Percentiles rank a stretch among this genome's conserved stretches.
These are phyloP conservation scores for Coniochaeta sp. DNA, from an alignment of 2,329 filamentous ascomycete species.

Conservation along the genomic window DNA sequence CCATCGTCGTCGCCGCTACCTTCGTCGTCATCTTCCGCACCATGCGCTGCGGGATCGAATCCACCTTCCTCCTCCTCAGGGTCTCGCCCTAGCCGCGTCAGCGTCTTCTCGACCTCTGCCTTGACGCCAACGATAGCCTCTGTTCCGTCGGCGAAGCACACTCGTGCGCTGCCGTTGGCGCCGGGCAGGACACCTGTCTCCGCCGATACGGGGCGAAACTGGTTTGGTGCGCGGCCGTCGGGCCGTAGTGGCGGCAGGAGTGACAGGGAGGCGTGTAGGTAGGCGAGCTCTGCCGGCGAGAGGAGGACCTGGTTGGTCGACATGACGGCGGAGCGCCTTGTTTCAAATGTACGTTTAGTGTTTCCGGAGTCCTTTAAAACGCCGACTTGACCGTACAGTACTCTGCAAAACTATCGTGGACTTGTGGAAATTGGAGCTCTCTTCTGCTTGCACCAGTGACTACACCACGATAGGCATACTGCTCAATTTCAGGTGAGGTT, in stretches of 20 bases:
- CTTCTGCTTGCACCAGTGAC: not conserved
- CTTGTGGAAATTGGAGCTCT: not conserved
- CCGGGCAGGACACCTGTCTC: slow-evolving; percentile 86
- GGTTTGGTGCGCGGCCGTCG: slow-evolving; percentile 72
- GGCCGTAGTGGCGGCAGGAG: slow-evolving; percentile 80
- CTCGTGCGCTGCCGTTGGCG: slow-evolving; percentile 85
- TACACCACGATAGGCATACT: not conserved
- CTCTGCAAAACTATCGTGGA: not conserved
- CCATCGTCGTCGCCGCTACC: slow-evolving; percentile 30
- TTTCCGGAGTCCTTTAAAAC: not conserved
- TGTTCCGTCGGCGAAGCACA: slow-evolving; percentile 91
- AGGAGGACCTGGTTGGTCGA: slow-evolving; percentile 64
- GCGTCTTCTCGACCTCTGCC: slow-evolving; percentile 79
- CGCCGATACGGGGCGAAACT: slow-evolving; percentile 85
- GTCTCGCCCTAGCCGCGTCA: slow-evolving; percentile 15
- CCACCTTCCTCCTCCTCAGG: slow-evolving; percentile 18
- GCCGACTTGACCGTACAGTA: not conserved
- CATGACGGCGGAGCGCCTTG: slow-evolving; percentile 33
- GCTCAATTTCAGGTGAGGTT: not conserved
- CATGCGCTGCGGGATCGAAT: slow-evolving; percentile 15
- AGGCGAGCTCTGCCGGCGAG: slow-evolving; percentile 92
- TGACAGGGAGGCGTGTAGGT: slow-evolving; percentile 81
- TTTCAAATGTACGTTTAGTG: not conserved
- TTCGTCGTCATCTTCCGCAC: slow-evolving; percentile 19
- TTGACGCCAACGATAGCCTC: slow-evolving; percentile 96